Evolutionary conservation across 1,139 yeast genomes (phyloP).

Genomic region (Diutina scorzettiae): DNA sequence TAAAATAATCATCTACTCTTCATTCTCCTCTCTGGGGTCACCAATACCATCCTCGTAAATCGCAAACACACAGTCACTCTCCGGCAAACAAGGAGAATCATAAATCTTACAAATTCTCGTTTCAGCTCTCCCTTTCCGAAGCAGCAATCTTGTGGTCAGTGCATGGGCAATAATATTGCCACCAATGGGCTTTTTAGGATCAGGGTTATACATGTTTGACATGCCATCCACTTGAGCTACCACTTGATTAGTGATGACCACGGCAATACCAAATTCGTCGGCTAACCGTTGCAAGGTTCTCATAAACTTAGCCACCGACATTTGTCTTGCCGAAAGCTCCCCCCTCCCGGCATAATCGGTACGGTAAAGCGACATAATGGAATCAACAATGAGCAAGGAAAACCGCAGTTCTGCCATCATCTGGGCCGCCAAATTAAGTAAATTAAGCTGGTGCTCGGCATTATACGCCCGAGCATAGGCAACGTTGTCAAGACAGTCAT

Average conservation of each 20-base stretch:
- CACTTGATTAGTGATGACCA: conserved; percentile 95
- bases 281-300: conserved; percentile 85
- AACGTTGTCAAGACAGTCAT: conserved; percentile 88
- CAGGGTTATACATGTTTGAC: conserved; percentile 75
- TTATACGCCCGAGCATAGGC: conserved; percentile 97
- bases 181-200: conserved; percentile 98
- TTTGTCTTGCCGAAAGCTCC: conserved; percentile 88
- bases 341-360: conserved; percentile 96
- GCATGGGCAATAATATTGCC: conserved; percentile 97
- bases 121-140: conserved; percentile 84
- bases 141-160: conserved; percentile 82
- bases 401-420: conserved; percentile 94
- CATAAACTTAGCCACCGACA: conserved; percentile 89
- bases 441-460: conserved; percentile 88
- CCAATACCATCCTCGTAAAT: conserved; percentile 96
- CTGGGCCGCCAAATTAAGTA: conserved; percentile 81
- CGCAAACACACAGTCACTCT: conserved; percentile 89
- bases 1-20: conserved; percentile 9
- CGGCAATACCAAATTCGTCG: conserved; percentile 97
- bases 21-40: conserved; percentile 80
- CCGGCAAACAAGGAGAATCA: conserved; percentile 94
- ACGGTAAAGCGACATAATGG: conserved; percentile 91
- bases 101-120: conserved; percentile 89
- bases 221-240: conserved; percentile 97
- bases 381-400: conserved; percentile 75